These are phyloP conservation scores for Cutaneotrichosporon sp. DNA, from an alignment of 1,284 basidiomycete genomes.

Conservation along the genomic window DNA sequence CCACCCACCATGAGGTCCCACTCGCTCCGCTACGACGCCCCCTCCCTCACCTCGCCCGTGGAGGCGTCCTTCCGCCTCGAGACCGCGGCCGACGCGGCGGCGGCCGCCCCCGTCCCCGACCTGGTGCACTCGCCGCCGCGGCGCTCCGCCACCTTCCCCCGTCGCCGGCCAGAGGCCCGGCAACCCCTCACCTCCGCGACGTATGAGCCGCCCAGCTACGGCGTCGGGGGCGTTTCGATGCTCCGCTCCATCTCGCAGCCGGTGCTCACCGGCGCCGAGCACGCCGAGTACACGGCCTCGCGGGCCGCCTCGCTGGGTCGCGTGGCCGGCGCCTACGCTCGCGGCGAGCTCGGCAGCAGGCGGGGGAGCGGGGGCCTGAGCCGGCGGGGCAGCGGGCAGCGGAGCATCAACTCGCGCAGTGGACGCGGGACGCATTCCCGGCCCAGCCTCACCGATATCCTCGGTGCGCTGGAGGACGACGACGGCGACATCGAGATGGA, in stretches of 20 bases:
- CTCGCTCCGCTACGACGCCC: no score
- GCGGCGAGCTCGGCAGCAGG: neutral
- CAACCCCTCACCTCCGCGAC: neutral
- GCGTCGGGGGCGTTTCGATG: neutral
- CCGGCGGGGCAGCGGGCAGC: neutral
- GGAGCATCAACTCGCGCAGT: neutral
- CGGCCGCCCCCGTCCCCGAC: neutral
- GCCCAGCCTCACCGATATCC: neutral
- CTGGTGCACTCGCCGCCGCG: neutral
- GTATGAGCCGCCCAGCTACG: neutral
- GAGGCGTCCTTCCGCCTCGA: neutral
- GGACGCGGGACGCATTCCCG: neutral
- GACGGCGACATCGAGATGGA: constrained; percentile 3
- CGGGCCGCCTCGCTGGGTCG: neutral
- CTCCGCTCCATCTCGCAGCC: constrained; percentile 14
- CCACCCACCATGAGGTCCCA: neutral
- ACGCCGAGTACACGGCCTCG: constrained; percentile 2
- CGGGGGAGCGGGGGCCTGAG: neutral
- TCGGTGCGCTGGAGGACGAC: neutral
- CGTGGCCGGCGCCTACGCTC: no score
- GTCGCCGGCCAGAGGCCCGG: neutral
- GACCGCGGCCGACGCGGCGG: neutral
- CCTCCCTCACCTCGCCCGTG: neutral
- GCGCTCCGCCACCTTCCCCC: neutral
- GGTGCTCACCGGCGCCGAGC: constrained; percentile 17